Base-by-base conservation (phyloP, 768 basidiomycete species). In the Macrolepiota albuminosa region DNA sequence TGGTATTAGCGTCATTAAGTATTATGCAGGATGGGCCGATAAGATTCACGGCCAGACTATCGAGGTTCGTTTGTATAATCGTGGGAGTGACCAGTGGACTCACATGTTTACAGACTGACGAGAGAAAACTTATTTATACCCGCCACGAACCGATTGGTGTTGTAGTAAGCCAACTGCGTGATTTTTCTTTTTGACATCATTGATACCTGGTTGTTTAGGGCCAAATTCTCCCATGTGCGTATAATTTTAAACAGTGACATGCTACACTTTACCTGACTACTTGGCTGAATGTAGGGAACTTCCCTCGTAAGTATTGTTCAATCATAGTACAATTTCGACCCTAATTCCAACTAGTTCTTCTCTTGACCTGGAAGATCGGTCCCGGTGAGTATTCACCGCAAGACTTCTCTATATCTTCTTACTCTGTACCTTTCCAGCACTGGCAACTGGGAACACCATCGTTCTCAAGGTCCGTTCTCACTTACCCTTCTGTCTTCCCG, bases 371-470 rank as follows among this genome's bases (percentile, higher is more conserved):
- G 88, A 94, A 93, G 72, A 69, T 92, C 54, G 91, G 80, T 0
- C 91, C 93, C 6, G 91, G 88, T 71, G 65, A n/a, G 61, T 50
- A 13, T 24, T n/a, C 37, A 26, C 36, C 18, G 11, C 9, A 48
- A 29, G 13, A 36, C 42, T 21, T 43, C n/a, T 9, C n/a, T 13
- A 3, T 37, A 6, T 7, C 18, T 18, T 5, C 31, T 61, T 29
- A 66, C 51, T 45, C 29, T 4, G 6, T 6, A 29, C 81, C 83
- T 13, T n/a, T 45, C 16, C 49, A 67, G 90, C 93, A 1, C 78
- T 95, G 29, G 93, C 93, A 0, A 87, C 87, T 0, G 93, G 93
- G 49, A 93, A 92, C 72, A 75, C 83, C 4, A 77, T 94, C 62
- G 78, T 95, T 59, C 75, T 94, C 67, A 95, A 83, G 70, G 73